Base-by-base conservation (phyloP, 2,329 filamentous ascomycete genomes). In the Colletotrichum chlorophyti region DNA sequence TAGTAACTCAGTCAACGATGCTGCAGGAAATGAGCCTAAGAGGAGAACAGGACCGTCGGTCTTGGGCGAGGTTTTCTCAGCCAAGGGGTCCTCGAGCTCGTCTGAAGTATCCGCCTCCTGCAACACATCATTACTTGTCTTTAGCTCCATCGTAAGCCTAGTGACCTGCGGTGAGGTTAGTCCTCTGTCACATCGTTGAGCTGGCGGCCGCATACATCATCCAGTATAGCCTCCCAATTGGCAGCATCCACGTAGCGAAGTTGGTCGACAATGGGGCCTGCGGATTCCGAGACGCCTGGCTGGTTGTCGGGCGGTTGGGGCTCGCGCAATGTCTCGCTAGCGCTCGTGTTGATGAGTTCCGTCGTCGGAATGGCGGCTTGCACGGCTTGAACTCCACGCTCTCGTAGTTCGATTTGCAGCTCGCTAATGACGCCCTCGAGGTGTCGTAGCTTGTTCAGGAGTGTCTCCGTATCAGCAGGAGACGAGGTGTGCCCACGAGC, bases 161-260 rank as follows among this genome's bases (percentile, higher is more conserved):
- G 64, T 57, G 15, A 66, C 53, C 66, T 68, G 23, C n/a, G 6
- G 12, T 23, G 19, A 26, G n/a, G 21, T 64, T 31, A 47, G 48
- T 31, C 42, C 9, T 15, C 23, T 19, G 15, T 38, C 31, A 26
- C 32, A 7, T 11, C 14, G n/a, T 19, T 19, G 54, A 9, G 46
- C 49, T 34, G 4, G 23, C 5, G 15, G 19, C 31, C 6, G 19
- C 66, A 52, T 27, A 72, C 68, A 43, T 71, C 66, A n/a, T 70
- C 65, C 3, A 71, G 64, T 32, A 72, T 65, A 9, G 68, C 64
- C 32, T 70, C 68, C 69, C 68, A 72, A 40, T 71, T 68, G 2
- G 66, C 67, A 1, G 63, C 62, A 37, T 70, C 66, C 8, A 70
- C 65, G 47, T 72, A 72, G 27, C 67, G 63, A 12, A 64, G 37